Evolutionary conservation across 768 basidiomycete species (phyloP), one percentile per base, ranked within the genome.

Genomic region (Leccinum disarticulatum): DNA sequence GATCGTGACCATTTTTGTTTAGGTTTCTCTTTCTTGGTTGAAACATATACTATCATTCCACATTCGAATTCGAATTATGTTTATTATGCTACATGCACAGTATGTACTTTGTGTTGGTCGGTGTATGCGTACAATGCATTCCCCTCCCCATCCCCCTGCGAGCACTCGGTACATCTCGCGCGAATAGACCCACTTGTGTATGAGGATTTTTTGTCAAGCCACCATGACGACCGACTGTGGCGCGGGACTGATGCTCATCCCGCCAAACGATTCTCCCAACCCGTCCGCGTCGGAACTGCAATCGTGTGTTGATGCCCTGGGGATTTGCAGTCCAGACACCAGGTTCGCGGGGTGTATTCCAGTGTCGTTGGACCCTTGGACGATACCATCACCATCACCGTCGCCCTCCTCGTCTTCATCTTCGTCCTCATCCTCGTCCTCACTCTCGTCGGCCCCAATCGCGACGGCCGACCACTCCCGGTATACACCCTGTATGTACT

Each of bases 381-480:
- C 19, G 8, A 10, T 3, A n/a, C 9, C 17, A 1, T 46, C 52
- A 15, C 36, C 59, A 4, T 69, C 64, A 17, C 51, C 68, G 5
- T 66, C 68, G 48, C 68, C 72, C 19, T 76, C 76, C 0, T 73
- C 70, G 11, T 66, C 74, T 1, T 77, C 0, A 0, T 83, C 84
- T 3, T 25, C 65, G 0, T 83, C 85, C 0, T 85, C 65, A 0
- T 83, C 85, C 0, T 85, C 85, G 0, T 88, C 87, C 0, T 88
- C 87, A 0, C 87, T 88, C 0, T 86, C 88, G 7, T 87, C 88
- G 17, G 86, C 84, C 8, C 77, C 80, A 25, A 84, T 79, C 4
- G 91, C 88, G 4, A 96, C 94, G 33, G 85, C 78, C 17, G 86
- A 79, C 96, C 96, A 99, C 61, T 95, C 92, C 49, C 95, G 80